A percentile compares a stretch with the other conserved stretches of the same genome.
Conservation (phyloP, 23 red algal genomes). For the Pyropia yezoensis region DNA sequence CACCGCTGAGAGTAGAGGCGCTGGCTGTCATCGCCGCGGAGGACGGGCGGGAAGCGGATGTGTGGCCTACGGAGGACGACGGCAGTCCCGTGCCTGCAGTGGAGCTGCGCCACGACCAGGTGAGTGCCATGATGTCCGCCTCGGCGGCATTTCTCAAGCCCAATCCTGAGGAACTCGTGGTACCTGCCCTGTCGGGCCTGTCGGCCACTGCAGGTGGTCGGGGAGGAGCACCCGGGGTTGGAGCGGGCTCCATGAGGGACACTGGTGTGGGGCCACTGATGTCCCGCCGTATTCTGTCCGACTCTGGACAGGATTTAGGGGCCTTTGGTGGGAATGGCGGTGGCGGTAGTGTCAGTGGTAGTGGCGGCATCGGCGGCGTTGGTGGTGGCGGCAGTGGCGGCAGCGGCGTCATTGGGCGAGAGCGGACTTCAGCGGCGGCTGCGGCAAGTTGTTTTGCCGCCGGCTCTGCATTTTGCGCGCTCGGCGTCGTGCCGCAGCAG, state of each 20-base stretch:
- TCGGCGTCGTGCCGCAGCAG: slow-evolving; percentile 43
- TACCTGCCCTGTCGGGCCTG: slow-evolving; percentile 5
- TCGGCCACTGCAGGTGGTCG: not conserved
- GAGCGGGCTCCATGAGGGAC: too few relatives aligned
- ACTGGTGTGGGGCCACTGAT: too few relatives aligned
- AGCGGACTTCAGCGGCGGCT: slow-evolving; percentile 7
- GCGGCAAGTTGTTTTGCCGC: slow-evolving; percentile 16
- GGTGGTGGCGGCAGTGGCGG: too few relatives aligned
- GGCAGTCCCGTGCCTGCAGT: not conserved
- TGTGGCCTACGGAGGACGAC: not conserved
- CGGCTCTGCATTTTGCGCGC: slow-evolving; percentile 7
- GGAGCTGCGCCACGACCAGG: slow-evolving; percentile 3
- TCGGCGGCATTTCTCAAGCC: slow-evolving; percentile 10
- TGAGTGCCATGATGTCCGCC: slow-evolving; percentile 21
- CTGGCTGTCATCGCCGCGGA: slow-evolving; percentile 30
- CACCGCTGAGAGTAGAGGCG: slow-evolving; percentile 30
- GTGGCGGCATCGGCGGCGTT: too few relatives aligned
- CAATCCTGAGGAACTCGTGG: slow-evolving; percentile 4
- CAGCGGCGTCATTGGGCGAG: too few relatives aligned
- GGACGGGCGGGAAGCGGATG: not conserved
- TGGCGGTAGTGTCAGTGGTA: slow-evolving; percentile 4
- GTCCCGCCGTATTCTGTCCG: too few relatives aligned
- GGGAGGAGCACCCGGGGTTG: too few relatives aligned
- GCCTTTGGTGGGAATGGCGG: not conserved
- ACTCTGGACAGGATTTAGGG: not conserved